Evolutionary conservation across 2,329 filamentous ascomycete species (phyloP).

Genomic region (Nigrospora osmanthi): DNA sequence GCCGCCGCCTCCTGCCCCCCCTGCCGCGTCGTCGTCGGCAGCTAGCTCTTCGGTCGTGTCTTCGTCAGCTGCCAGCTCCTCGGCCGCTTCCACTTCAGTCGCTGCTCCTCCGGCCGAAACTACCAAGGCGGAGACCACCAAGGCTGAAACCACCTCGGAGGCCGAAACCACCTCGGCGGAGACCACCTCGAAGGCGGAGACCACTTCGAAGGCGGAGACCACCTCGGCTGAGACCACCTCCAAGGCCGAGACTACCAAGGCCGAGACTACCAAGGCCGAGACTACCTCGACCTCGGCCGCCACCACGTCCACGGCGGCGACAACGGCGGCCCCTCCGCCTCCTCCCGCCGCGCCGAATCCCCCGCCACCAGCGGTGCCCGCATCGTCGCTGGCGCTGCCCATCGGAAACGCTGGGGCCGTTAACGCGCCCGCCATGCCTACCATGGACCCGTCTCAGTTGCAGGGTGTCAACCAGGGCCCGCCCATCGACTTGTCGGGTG

Average conservation of each 20-base stretch:
- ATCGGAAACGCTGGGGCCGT: slow-evolving; percentile 5
- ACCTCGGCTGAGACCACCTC: not conserved
- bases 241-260: not conserved
- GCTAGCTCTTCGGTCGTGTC: not conserved
- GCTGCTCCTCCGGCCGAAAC: not conserved
- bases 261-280: not conserved
- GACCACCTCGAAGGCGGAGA: not conserved
- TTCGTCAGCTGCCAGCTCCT: not conserved
- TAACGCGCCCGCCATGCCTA: slow-evolving; percentile 8
- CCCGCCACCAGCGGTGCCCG: slow-evolving; percentile 4
- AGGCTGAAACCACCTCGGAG: not conserved
- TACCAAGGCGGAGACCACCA: not conserved
- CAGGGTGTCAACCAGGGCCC: slow-evolving; percentile 16
- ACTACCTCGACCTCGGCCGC: not conserved
- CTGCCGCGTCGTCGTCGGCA: slow-evolving; percentile 1
- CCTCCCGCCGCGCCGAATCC: slow-evolving; percentile 2
- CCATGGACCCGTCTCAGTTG: slow-evolving; percentile 10
- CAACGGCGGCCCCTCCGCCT: not conserved
- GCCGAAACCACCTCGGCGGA: not conserved
- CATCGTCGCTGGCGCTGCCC: slow-evolving; percentile 9
- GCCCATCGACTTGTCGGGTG: slow-evolving; percentile 15
- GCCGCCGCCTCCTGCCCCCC: not conserved
- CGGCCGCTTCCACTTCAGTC: not conserved
- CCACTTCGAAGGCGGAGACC: not conserved
- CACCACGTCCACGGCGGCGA: not conserved